Base-by-base conservation (phyloP, 179 eudicot genomes). In the Silene coronaria region DNA sequence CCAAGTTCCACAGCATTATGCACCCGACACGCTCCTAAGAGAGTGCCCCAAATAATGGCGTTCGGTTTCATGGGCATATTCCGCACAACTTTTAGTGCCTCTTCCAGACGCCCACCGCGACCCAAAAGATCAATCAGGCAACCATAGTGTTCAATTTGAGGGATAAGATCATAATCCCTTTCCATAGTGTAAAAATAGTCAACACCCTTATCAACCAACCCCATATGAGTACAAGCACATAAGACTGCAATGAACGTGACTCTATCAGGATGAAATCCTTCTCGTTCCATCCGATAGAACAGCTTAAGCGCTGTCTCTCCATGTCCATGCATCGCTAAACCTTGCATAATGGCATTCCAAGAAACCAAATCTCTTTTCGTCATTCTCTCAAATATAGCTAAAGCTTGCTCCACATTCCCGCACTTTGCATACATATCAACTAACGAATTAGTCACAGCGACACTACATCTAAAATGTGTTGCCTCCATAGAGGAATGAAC, bases 71-170 rank as follows among this genome's bases (percentile, higher is more conserved):
- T 62, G 4, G 88, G 88, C 88, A 85, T 82, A 36, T 61, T 80
- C 48, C 75, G 67, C 63, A 80, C 82, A 63, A 80, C 81, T 3
- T 80, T 48, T 14, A 80, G 68, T 19, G 86, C 88, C 76, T 85
- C 80, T 70, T 71, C 66, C 34, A 85, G 73, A 59, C 82, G 84
- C 24, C 88, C 88, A 4, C 86, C 82, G 9, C 88, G 88, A 19
- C 86, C 84, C 68, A 85, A 55, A 72, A 85, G 88, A 80, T 85
- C 88, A 73, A 85, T 70, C 61, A 85, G 60, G 64, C 88, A 85
- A 36, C 86, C 88, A 71, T 85, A 82, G 63, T 85, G 88, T 78
- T 82, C 86, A 17, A 85, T 57, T 64, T 80, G 65, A 63, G 88
- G 88, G 60, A 73, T 70, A 42, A 85, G 69, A 23, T 79, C 81